Evolutionary conservation across 805 yeast species (phyloP).

Genomic region (Myxozyma neotropica): DNA sequence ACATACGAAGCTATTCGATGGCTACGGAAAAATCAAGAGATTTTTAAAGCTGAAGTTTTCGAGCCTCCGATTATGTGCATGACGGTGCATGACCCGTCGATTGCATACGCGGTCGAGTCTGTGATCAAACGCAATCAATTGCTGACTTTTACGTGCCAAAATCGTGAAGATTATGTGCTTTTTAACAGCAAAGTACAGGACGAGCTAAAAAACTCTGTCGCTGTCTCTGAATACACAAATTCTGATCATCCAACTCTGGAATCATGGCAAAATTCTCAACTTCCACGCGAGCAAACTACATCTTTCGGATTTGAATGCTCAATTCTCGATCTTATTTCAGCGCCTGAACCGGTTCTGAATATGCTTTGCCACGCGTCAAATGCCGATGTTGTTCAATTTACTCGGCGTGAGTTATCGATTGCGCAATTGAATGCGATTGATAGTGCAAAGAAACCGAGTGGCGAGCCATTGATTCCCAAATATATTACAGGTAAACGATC

Average conservation of each 20-base stretch:
- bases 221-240: slow-evolving; percentile 51
- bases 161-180: slow-evolving; percentile 52
- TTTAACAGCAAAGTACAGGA: slow-evolving; percentile 51
- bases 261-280: slow-evolving; percentile 30
- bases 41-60: slow-evolving; percentile 51
- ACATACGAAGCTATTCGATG: slow-evolving; percentile 49
- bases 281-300: slow-evolving; percentile 44
- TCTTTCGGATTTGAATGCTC: slow-evolving; percentile 78
- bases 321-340: slow-evolving; percentile 67
- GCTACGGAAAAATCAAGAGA: slow-evolving; percentile 47
- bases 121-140: slow-evolving; percentile 57
- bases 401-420: slow-evolving; percentile 50
- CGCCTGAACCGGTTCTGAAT: slow-evolving; percentile 69
- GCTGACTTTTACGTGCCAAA: slow-evolving; percentile 64
- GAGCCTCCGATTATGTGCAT: slow-evolving; percentile 79
- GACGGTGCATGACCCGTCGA: slow-evolving; percentile 52
- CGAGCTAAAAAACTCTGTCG: slow-evolving; percentile 49
- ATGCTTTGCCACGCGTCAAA: slow-evolving; percentile 62
- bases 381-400: slow-evolving; percentile 63
- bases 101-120: slow-evolving; percentile 60
- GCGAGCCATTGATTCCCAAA: slow-evolving; percentile 54
- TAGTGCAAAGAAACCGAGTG: slow-evolving; percentile 44
- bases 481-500: slow-evolving; percentile 62
- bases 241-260: slow-evolving; percentile 37
- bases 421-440: slow-evolving; percentile 45